phyloP scores from a whole-genome alignment of 1,284 basidiomycete genomes.

The Tremellales sp. region DNA sequence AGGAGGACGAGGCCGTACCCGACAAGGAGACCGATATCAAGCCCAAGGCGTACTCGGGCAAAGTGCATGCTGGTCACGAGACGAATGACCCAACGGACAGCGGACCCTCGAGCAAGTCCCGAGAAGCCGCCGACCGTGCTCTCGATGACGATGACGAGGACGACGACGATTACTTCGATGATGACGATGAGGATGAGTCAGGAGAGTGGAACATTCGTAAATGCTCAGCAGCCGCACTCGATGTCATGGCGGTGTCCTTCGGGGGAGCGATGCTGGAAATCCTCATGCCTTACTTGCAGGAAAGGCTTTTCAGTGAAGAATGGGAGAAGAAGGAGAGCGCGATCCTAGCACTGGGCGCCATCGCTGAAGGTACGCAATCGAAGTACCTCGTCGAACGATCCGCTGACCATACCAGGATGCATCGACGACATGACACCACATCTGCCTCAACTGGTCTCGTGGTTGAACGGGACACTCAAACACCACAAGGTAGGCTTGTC shows the following conservation, averaged over 20 bases:
- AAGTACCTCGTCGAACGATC: neutral
- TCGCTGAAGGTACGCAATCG: conserved; percentile 88
- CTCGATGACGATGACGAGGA: conserved; percentile 70
- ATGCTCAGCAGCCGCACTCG: conserved; percentile 94
- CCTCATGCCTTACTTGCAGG: conserved; percentile 82
- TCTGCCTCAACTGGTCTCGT: conserved; percentile 84
- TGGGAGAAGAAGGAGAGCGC: conserved; percentile 96
- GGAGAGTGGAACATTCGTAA: conserved; percentile 99
- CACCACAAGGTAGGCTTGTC: conserved; percentile 71
- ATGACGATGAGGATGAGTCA: conserved; percentile 93
- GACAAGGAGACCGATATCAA: conserved; percentile 95
- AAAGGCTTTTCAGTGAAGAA: conserved; percentile 84
- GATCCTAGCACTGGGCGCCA: conserved; percentile 92
- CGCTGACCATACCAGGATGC: conserved; percentile 61
- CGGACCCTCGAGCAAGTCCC: conserved; percentile 23
- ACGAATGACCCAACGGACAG: conserved; percentile 35
- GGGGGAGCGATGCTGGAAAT: conserved; percentile 81
- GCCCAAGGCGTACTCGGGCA: conserved; percentile 79
- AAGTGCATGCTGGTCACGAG: conserved; percentile 76
- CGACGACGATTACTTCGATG: conserved; percentile 80
- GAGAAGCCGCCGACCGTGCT: conserved; percentile 45
- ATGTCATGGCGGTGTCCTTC: conserved; percentile 93
- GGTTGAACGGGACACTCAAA: conserved; percentile 82
- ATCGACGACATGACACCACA: conserved; percentile 94
- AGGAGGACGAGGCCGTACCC: conserved; percentile 75